Percentiles rank a stretch among this genome's conserved stretches.
These are phyloP conservation scores for Gossypium ekmanianum DNA, from an alignment of 345 rosid species.

Conservation along the genomic window DNA sequence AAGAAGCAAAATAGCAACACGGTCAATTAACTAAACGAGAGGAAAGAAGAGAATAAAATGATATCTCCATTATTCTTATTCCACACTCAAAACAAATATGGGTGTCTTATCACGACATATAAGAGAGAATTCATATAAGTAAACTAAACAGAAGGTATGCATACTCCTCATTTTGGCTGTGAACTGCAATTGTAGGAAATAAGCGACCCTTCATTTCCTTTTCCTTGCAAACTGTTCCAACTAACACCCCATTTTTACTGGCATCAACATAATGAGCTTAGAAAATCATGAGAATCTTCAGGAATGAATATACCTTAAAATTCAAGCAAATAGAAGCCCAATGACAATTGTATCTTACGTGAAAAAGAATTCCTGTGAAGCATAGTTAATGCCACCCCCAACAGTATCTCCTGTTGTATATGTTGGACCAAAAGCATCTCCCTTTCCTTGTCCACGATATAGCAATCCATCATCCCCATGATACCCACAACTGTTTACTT, in stretches of 20 bases:
- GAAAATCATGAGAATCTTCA: conserved; percentile 10
- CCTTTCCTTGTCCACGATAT: conserved; percentile 71
- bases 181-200: conserved; percentile 89
- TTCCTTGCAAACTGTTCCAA: conserved; percentile 63
- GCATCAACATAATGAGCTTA: conserved; percentile 27
- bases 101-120: background rate
- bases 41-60: background rate
- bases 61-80: background rate
- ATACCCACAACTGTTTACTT: conserved; percentile 89
- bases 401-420: conserved; percentile 72
- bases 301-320: conserved; percentile 10
- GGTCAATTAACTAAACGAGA: background rate
- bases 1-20: too few species aligned
- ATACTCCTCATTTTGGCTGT: conserved; percentile 97
- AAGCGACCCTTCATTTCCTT: conserved; percentile 71
- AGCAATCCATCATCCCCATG: conserved; percentile 93
- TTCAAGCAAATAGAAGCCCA: background rate
- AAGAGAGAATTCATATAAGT: background rate
- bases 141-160: conserved; percentile 26
- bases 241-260: conserved; percentile 75
- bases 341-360: conserved; percentile 58
- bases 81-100: background rate
- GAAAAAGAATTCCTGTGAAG: conserved; percentile 81
- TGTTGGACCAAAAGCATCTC: conserved; percentile 80
- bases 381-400: conserved; percentile 91